These are phyloP conservation scores for Leccinum subatratum DNA, from an alignment of 1,284 basidiomycete genomes.

Conservation along the genomic window DNA sequence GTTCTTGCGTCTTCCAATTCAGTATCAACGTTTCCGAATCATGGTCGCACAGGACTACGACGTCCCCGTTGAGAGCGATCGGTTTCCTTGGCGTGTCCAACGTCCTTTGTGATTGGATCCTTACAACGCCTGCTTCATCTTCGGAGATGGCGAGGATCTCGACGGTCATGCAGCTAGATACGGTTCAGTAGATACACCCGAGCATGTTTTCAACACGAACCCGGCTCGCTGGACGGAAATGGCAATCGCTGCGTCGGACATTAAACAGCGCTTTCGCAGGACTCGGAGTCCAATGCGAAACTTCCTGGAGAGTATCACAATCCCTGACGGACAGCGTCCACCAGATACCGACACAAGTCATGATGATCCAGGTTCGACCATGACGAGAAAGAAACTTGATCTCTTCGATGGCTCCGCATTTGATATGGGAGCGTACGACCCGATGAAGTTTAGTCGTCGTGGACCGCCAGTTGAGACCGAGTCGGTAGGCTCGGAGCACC, in stretches of 20 bases:
- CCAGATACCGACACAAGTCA: constrained; percentile 58
- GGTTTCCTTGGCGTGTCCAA: constrained; percentile 40
- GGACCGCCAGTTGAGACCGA: constrained; percentile 48
- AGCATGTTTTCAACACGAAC: constrained; percentile 30
- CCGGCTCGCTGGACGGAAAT: constrained; percentile 41
- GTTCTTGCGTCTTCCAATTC: constrained; percentile 47
- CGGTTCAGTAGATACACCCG: constrained; percentile 9
- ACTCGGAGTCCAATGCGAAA: constrained; percentile 52
- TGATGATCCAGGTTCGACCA: constrained; percentile 43
- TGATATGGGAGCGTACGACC: constrained; percentile 26
- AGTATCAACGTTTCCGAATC: constrained; percentile 44
- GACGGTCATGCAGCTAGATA: constrained; percentile 13
- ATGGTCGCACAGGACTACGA: constrained; percentile 52
- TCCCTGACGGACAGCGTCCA: constrained; percentile 51
- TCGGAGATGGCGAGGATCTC: constrained; percentile 27
- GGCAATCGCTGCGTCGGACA: constrained; percentile 46
- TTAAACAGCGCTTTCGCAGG: constrained; percentile 49
- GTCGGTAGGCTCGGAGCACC: constrained; percentile 40
- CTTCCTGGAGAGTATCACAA: constrained; percentile 26
- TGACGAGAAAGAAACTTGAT: constrained; percentile 48
- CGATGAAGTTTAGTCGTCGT: constrained; percentile 21
- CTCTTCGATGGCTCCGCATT: constrained; percentile 45
- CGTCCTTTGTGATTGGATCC: constrained; percentile 12
- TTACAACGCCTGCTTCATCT: constrained; percentile 8
- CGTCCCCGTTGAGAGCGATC: constrained; percentile 43